Conservation (phyloP, 192 early-diverging fungal genomes). For the Dissophora globulifera region DNA sequence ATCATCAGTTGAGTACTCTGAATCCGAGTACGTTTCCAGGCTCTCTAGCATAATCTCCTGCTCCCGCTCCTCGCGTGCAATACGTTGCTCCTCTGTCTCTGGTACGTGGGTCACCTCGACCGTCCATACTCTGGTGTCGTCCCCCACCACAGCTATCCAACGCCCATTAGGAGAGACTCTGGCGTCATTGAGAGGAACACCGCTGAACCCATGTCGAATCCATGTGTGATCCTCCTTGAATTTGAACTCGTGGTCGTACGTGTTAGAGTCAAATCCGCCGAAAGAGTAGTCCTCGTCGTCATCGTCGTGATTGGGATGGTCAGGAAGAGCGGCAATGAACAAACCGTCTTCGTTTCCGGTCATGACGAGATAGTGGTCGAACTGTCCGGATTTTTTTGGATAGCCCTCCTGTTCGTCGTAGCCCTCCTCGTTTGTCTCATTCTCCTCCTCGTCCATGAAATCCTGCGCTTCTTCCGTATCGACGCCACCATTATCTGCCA, state of each 20-base stretch:
- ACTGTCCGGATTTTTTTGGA: slow-evolving; percentile 25
- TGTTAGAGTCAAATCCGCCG: not conserved
- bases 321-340: slow-evolving; percentile 32
- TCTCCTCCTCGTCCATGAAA: not conserved
- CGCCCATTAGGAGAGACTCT: slow-evolving; percentile 57
- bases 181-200: slow-evolving; percentile 57
- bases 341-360: slow-evolving; percentile 28
- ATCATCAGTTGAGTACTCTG: slow-evolving; percentile 17
- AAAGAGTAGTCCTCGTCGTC: not conserved
- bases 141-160: slow-evolving; percentile 58
- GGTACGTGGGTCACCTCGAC: slow-evolving; percentile 37
- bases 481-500: not conserved
- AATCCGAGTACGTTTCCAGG: slow-evolving; percentile 4
- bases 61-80: slow-evolving; percentile 12
- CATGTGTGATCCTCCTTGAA: slow-evolving; percentile 32
- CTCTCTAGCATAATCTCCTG: not conserved
- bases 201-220: slow-evolving; percentile 38
- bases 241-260: slow-evolving; percentile 20
- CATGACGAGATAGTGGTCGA: slow-evolving; percentile 44
- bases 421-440: not conserved
- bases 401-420: slow-evolving; percentile 33
- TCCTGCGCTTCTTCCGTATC: not conserved
- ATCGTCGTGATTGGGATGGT: slow-evolving; percentile 9
- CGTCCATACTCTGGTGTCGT: slow-evolving; percentile 44
- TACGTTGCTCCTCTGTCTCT: slow-evolving; percentile 31